These are phyloP conservation scores for Bipolaris sorokiniana DNA, from an alignment of 2,329 filamentous ascomycete genomes.

Conservation along the genomic window DNA sequence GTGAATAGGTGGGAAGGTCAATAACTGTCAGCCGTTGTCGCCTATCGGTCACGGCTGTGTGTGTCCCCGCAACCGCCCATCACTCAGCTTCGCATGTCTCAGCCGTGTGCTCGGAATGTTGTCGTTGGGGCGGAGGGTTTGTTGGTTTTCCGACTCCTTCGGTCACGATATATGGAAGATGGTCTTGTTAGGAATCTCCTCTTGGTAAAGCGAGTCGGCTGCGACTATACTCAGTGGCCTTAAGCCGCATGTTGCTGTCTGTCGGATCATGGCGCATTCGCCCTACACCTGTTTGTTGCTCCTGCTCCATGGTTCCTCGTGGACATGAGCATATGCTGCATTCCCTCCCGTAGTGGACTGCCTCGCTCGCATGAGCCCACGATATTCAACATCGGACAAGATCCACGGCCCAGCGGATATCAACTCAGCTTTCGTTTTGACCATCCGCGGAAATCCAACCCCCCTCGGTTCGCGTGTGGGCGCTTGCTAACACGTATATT, in stretches of 20 bases:
- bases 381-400: slow-evolving; percentile 1
- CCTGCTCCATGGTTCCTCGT: background rate
- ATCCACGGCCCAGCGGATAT: slow-evolving; percentile 1
- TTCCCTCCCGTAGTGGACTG: slow-evolving; percentile 1
- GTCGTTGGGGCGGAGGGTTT: background rate
- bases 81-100: background rate
- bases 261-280: slow-evolving; percentile 5
- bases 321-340: slow-evolving; percentile 1
- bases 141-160: slow-evolving; percentile 2
- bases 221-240: slow-evolving; percentile 5
- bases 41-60: slow-evolving; percentile 2
- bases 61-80: background rate
- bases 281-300: background rate
- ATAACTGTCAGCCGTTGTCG: background rate
- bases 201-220: slow-evolving; percentile 4
- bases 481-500: background rate
- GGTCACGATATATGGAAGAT: slow-evolving; percentile 4
- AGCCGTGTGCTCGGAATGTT: background rate
- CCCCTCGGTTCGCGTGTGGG: background rate
- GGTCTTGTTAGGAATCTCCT: slow-evolving; percentile 4
- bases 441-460: background rate
- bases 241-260: slow-evolving; percentile 8
- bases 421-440: background rate
- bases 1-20: slow-evolving; percentile 1
- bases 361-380: slow-evolving; percentile 2